These are phyloP conservation scores for Drosera spatulata DNA, from an alignment of 179 eudicot genomes.

Conservation along the genomic window DNA sequence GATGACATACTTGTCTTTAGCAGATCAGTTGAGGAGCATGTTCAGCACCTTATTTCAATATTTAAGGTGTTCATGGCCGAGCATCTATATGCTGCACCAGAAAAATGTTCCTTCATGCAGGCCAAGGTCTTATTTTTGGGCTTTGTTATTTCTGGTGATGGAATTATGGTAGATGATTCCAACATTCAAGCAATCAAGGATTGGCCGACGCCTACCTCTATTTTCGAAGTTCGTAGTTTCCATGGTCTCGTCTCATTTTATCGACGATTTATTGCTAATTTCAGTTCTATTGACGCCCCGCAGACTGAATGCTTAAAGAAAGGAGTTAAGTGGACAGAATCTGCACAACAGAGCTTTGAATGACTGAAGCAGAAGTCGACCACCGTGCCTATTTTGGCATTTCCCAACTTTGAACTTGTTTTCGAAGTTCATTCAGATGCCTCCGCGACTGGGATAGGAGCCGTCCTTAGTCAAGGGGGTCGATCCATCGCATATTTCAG, in stretches of 20 bases:
- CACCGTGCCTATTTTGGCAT: neutral
- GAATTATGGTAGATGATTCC: too few relatives aligned
- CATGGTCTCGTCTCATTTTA: constrained; percentile 3
- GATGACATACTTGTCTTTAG: too few relatives aligned
- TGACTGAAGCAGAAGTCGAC: neutral
- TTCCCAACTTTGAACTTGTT: neutral
- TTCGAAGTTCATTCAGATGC: constrained; percentile 1
- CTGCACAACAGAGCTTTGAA: too few relatives aligned
- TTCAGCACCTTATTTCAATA: too few relatives aligned
- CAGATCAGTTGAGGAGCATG: too few relatives aligned
- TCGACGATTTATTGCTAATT: neutral
- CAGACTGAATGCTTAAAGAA: neutral
- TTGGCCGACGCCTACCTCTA: neutral
- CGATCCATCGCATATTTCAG: too few relatives aligned
- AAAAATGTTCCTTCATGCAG: too few relatives aligned
- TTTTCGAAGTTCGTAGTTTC: neutral
- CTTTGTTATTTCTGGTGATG: too few relatives aligned
- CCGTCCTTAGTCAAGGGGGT: neutral
- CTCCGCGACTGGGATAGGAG: neutral
- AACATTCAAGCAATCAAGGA: neutral
- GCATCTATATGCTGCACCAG: too few relatives aligned
- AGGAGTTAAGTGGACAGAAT: too few relatives aligned
- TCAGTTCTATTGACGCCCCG: neutral
- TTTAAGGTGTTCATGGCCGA: too few relatives aligned
- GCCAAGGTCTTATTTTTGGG: too few relatives aligned